Conservation (phyloP, 495 filamentous ascomycete genomes). For the Penicillium robsamsonii region DNA sequence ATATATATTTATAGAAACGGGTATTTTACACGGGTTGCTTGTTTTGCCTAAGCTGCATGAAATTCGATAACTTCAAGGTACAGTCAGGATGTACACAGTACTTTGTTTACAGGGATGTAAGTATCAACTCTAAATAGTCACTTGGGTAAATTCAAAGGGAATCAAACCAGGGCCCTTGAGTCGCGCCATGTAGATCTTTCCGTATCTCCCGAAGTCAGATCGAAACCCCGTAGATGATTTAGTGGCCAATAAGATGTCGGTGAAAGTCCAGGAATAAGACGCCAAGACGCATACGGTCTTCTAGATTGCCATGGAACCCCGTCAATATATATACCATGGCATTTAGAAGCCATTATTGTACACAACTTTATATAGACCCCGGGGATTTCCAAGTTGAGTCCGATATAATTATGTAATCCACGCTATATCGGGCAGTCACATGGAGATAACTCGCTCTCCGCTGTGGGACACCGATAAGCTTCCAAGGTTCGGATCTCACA, state of each 20-base stretch:
- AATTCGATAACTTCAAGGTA: not conserved
- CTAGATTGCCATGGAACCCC: not conserved
- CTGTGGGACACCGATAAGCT: conserved; percentile 12
- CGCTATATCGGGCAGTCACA: not conserved
- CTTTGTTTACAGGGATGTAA: not conserved
- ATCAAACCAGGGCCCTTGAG: not conserved
- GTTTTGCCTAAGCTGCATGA: conserved; percentile 1
- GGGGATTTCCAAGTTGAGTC: not conserved
- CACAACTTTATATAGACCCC: not conserved
- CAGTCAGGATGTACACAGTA: not conserved
- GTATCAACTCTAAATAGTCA: not conserved
- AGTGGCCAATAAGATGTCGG: conserved; percentile 2
- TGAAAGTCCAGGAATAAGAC: not conserved
- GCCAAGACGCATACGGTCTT: conserved; percentile 1
- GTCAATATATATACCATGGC: not conserved
- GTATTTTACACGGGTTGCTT: not conserved
- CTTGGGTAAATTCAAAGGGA: not conserved
- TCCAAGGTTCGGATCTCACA: conserved; percentile 11
- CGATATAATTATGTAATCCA: not conserved
- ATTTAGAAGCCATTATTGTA: not conserved
- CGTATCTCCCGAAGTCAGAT: conserved; percentile 5
- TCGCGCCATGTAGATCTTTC: conserved; percentile 5
- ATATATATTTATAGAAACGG: conserved; percentile 11
- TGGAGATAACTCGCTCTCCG: conserved; percentile 9
- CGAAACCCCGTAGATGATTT: conserved; percentile 1